Base-by-base conservation (phyloP, 495 filamentous ascomycete species). In the Penicillium paxilli region DNA sequence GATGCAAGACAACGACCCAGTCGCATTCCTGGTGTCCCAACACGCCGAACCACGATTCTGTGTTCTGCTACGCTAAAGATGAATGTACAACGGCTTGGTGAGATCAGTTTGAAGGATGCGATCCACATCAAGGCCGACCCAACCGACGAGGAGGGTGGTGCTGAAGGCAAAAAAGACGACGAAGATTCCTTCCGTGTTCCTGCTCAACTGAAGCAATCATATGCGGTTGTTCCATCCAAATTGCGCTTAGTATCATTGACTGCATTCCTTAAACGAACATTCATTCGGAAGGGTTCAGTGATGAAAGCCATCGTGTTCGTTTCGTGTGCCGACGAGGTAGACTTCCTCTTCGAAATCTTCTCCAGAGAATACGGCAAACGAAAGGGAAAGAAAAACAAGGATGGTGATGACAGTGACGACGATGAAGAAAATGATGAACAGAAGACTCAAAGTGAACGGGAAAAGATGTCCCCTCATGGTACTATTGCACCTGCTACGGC, bases 61-160 rank as follows among this genome's bases (percentile, higher is more conserved):
- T 98, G 94, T 67, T 97, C 92, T 6, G 94, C 94, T 9, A 98
- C 94, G 1, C 87, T 98, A 85, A 96, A 96, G 74, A 90, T 94
- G 83, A 91, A 89, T 59, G 94, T 96, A 1, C 91, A 97, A 65
- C 86, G 85, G 49, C 72, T 98, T 11, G 91, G 92, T 45, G 91
- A 96, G 63, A 94, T 96, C 66, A 96, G 91, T 77, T 74, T 98
- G 69, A 91, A 95, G 70, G 89, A 98, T 66, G 92, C 95, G 1
- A 79, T 89, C 8, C 91, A 95, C 60, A 89, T 98, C 64, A 87
- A 90, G 48, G 85, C 86, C 0, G 85, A 90, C 55, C 66, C 72
- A 3, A 62, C 55, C 65, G 69, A 73, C 24, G 58, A 78, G 62
- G 59, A 80, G 57, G 65, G 72, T 32, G 44, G 76, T 44, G 32